These are phyloP conservation scores for Mycena capillaripes DNA, from an alignment of 768 basidiomycete genomes.

Conservation along the genomic window DNA sequence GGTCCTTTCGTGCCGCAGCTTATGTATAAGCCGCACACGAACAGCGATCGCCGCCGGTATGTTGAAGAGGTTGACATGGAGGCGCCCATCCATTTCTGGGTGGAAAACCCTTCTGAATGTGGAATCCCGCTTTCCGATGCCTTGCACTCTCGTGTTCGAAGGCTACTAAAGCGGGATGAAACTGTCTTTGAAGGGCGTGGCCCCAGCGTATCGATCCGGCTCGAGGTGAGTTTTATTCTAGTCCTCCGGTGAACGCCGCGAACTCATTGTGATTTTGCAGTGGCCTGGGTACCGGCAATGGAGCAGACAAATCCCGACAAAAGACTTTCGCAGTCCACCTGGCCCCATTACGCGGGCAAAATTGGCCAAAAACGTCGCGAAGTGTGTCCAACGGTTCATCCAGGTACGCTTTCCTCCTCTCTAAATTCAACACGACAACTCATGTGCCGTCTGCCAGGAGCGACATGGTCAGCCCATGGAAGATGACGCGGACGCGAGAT, in stretches of 20 bases:
- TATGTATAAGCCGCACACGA: conserved; percentile 84
- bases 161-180: conserved; percentile 70
- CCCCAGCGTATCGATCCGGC: conserved; percentile 83
- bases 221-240: conserved; percentile 65
- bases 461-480: conserved; percentile 67
- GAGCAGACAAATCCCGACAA: conserved; percentile 87
- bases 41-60: conserved; percentile 82
- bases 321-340: conserved; percentile 84
- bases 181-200: conserved; percentile 80
- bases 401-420: conserved; percentile 54
- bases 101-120: conserved; percentile 64
- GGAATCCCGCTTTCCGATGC: conserved; percentile 78
- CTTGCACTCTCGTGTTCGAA: conserved; percentile 68
- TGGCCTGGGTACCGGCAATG: conserved; percentile 87
- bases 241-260: conserved; percentile 6
- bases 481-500: conserved; percentile 71
- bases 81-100: conserved; percentile 73
- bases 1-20: conserved; percentile 76
- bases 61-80: conserved; percentile 79
- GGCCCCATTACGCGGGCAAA: conserved; percentile 83
- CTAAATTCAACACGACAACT: background rate
- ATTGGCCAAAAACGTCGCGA: conserved; percentile 84
- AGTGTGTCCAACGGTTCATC: conserved; percentile 80
- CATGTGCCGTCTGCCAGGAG: conserved; percentile 53
- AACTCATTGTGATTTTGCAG: conserved; percentile 50